Conservation (phyloP, 2,329 filamentous ascomycete species). For the Cytospora leucostoma region DNA sequence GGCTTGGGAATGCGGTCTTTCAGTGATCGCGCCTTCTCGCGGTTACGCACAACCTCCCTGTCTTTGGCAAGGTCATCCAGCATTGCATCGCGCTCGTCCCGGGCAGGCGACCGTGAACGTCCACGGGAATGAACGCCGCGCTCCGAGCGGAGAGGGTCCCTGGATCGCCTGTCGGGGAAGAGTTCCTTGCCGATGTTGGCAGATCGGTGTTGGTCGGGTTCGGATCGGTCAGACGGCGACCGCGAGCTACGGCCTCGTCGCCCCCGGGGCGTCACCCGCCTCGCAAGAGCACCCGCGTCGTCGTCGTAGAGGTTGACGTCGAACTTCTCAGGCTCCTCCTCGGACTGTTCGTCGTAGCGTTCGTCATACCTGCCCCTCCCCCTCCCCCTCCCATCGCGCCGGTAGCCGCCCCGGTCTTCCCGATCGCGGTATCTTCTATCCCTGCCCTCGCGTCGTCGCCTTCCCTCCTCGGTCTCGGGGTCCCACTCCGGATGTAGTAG, state of each 20-base stretch:
- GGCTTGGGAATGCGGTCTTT: slow-evolving; percentile 44
- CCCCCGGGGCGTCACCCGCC: slow-evolving; percentile 28
- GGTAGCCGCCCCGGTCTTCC: slow-evolving; percentile 43
- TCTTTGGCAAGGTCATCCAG: slow-evolving; percentile 36
- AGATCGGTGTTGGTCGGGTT: slow-evolving; percentile 35
- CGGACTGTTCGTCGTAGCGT: slow-evolving; percentile 58
- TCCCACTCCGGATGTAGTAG: slow-evolving; percentile 88
- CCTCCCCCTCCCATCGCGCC: slow-evolving; percentile 38
- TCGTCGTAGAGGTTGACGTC: slow-evolving; percentile 84
- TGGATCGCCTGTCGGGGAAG: slow-evolving; percentile 49
- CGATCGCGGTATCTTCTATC: slow-evolving; percentile 58
- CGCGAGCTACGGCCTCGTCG: slow-evolving; percentile 24
- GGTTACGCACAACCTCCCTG: slow-evolving; percentile 39
- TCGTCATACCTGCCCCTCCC: slow-evolving; percentile 55
- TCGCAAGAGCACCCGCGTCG: slow-evolving; percentile 45
- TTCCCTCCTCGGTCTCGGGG: slow-evolving; percentile 59
- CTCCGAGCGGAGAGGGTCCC: slow-evolving; percentile 31
- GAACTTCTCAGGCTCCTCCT: slow-evolving; percentile 55
- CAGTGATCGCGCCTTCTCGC: slow-evolving; percentile 47
- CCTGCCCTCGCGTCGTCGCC: slow-evolving; percentile 58
- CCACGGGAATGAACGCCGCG: slow-evolving; percentile 41
- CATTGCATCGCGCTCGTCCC: slow-evolving; percentile 44
- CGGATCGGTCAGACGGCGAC: slow-evolving; percentile 26
- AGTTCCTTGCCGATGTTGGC: slow-evolving; percentile 62
- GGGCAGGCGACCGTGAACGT: slow-evolving; percentile 55